These are phyloP conservation scores for Colletotrichum lupini DNA, from an alignment of 2,329 filamentous ascomycete genomes.

Conservation along the genomic window DNA sequence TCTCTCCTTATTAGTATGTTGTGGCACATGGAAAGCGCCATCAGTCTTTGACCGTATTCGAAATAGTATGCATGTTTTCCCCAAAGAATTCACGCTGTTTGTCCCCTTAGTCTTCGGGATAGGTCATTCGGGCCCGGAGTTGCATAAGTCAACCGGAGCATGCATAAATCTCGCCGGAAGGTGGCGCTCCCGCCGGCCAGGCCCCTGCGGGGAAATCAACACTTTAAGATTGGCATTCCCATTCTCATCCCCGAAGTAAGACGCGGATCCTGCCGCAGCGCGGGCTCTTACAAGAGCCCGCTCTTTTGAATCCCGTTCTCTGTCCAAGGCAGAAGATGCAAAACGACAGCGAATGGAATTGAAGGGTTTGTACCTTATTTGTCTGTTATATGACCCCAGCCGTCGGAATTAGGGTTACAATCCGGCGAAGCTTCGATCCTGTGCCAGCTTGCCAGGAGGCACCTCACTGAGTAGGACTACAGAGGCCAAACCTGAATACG, in stretches of 20 bases:
- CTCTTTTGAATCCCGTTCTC: background rate
- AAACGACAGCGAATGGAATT: background rate
- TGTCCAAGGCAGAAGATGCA: background rate
- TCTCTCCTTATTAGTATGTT: background rate
- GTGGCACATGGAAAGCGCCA: background rate
- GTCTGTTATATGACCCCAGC: background rate
- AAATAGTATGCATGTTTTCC: background rate
- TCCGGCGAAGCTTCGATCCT: background rate
- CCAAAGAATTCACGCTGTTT: background rate
- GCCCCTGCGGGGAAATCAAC: slow-evolving; percentile 21
- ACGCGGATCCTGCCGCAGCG: background rate
- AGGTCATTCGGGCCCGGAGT: slow-evolving; percentile 4
- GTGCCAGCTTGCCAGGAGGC: background rate
- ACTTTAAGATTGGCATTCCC: slow-evolving; percentile 13
- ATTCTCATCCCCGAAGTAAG: background rate
- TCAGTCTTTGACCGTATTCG: background rate
- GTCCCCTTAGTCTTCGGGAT: background rate
- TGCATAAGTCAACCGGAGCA: slow-evolving; percentile 11
- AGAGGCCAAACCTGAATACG: background rate
- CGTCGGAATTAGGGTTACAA: background rate
- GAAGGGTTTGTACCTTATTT: background rate
- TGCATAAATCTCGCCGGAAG: slow-evolving; percentile 26
- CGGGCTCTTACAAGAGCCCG: background rate
- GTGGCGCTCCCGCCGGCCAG: slow-evolving; percentile 7
- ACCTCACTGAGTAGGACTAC: background rate